Base-by-base conservation (phyloP, 164 flowering plant genomes). In the Piper betle region DNA sequence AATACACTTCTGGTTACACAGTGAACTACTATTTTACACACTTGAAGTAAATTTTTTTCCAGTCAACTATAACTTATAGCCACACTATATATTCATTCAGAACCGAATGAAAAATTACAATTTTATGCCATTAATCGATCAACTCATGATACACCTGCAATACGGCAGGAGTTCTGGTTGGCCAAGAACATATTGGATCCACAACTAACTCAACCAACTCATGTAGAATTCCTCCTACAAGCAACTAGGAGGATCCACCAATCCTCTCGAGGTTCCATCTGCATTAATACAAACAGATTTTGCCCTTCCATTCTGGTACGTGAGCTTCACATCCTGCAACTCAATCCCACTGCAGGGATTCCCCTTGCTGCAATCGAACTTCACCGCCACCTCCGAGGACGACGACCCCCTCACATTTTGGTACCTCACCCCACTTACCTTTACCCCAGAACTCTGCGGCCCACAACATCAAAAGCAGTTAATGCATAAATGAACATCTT, bases 371-470 rank as follows among this genome's bases (percentile, higher is more conserved):
- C 74, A 72, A 12, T 64, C 59, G 46, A 72, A 68, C 37, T 61
- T 68, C 57, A 72, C 62, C 6, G 74, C 74, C 0, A 72, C 62
- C 55, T 60, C 60, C 17, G 68, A 55, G n/a, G 71, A 64, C 2
- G 74, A 72, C 3, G 74, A 60, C 43, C 71, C 74, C 48, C 43
- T 62, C 56, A 72, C 68, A 58, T 72, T 59, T 6, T 52, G 17
- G 55, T 54, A 72, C 33, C 62, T 61, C 19, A 72, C 71, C 2
- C 58, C 53, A 39, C 62, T 68, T 18, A 72, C 64, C 16, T 67
- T 62, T 10, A 72, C 65, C 10, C 74, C 74, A 13, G 71, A 72
- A 52, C 59, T 58, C 73, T 70, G 62, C 16, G 50, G 18, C 52
- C 18, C 18, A 19, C 13, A 40, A 53, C 19, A n/a, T 40, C 55